Conservation (phyloP, 2,329 filamentous ascomycete genomes). For the Xylariaceae sp. region DNA sequence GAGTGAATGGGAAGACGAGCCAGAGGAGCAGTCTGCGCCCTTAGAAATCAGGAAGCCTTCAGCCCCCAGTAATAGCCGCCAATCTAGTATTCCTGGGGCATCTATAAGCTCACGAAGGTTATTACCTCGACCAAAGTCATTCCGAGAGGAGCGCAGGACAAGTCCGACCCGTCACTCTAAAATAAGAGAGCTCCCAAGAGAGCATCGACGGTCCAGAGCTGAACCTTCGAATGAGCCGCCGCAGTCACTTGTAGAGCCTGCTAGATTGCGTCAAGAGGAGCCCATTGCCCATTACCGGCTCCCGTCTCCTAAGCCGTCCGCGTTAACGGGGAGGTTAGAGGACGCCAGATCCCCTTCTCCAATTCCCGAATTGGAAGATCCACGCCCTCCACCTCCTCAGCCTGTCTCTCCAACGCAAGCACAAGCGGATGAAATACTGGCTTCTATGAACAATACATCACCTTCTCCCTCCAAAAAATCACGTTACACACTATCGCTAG, state of each 20-base stretch:
- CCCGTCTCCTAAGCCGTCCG: background rate
- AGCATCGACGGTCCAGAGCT: slow-evolving; percentile 2
- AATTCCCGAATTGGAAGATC: slow-evolving; percentile 3
- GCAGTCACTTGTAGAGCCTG: too few species aligned
- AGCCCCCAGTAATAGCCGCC: slow-evolving; percentile 1
- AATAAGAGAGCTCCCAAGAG: background rate
- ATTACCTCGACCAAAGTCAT: slow-evolving; percentile 2
- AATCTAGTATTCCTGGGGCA: slow-evolving; percentile 8
- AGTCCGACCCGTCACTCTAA: slow-evolving; percentile 5
- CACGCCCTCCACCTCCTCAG: slow-evolving; percentile 15
- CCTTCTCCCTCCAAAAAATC: slow-evolving; percentile 55
- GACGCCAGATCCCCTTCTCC: background rate
- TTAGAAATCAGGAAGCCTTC: slow-evolving; percentile 2
- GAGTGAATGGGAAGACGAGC: slow-evolving; percentile 51
- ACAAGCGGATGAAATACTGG: slow-evolving; percentile 54
- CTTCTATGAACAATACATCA: slow-evolving; percentile 51
- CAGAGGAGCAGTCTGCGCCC: slow-evolving; percentile 18
- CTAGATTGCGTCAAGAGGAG: slow-evolving; percentile 4
- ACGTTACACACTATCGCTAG: slow-evolving; percentile 58
- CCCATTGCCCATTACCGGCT: background rate
- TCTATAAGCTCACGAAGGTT: slow-evolving; percentile 6
- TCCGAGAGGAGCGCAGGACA: slow-evolving; percentile 5
- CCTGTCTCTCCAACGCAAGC: slow-evolving; percentile 43
- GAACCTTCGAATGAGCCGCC: too few species aligned
- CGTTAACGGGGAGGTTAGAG: background rate